Base-by-base conservation (phyloP, 148 eudicot genomes). In the Camellia sinensis region DNA sequence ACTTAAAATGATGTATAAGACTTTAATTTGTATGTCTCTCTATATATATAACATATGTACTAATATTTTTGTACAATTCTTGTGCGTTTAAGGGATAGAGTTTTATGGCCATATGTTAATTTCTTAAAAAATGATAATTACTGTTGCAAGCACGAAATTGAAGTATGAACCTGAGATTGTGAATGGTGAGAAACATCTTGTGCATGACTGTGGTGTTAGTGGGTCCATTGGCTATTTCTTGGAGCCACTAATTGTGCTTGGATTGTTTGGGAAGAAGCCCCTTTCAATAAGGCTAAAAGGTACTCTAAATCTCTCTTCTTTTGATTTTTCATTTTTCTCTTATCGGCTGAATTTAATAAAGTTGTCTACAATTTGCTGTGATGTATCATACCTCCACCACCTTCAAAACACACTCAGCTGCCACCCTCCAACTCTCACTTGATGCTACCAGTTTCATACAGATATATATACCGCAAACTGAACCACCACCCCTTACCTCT, bases 151-250 rank as follows among this genome's bases (percentile, higher is more conserved):
- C 67, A 95, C 98, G 2, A 93, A 93, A 14, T 74, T 95, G 85
- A 95, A 92, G 91, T 95, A 93, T 84, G 93, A 88, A 82, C 97
- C 98, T 1, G 98, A 97, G 69, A 69, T 89, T 71, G 84, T 93
- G 66, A 90, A 90, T 89, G 98, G 98, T 74, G 97, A 96, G 69
- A 93, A 79, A 66, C 78, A 86, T 81, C 76, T 88, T 65, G 84
- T 82, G 57, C 98, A 95, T 83, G 94, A 95, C 80, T 95, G 98
- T 68, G 96, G 93, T 7, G 76, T 88, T 74, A 86, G 87, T 80
- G 85, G 97, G 6, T 80, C 96, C 22, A 89, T 95, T 77, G 96
- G 98, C 48, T 95, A 95, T 69, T 93, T 93, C 60, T 81, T 95
- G 87, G 98, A 95, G 82, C 92, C 97, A 1, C 80, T 95, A 79